Base-by-base conservation (phyloP, 768 basidiomycete species). In the Flagelloscypha sp. region DNA sequence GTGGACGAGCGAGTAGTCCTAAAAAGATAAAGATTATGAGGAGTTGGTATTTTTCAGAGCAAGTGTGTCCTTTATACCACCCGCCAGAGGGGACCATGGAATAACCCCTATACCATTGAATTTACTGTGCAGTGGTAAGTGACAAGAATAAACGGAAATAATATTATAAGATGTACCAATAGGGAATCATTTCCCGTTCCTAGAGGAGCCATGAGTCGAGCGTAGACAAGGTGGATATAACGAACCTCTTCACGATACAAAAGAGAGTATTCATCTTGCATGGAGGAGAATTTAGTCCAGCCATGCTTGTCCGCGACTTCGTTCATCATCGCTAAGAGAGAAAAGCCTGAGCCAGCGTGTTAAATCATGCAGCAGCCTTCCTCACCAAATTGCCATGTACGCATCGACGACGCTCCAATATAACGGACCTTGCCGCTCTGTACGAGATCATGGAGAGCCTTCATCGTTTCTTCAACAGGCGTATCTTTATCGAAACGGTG, bases 211-310 rank as follows among this genome's bases (percentile, higher is more conserved):
- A 8, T 8, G 8, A 35, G 21, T 35, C 36, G 25, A 27, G 45
- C 33, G 27, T 51, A 25, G 15, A 19, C 11, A 18, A 13, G 16
- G 19, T 8, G 27, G 3, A 6, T 18, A 8, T 4, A 24, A 35
- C 43, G 1, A 6, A 56, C 54, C 52, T 77, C 72, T 38, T 73
- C 67, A 21, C 74, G 60, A 45, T 78, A 78, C n/a, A 75, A 55
- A 5, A 74, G 50, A 22, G 61, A 70, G 43, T 76, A 67, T 38
- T 70, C 66, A 27, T 63, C 59, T 50, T 77, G 75, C 62, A 76
- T 73, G 37, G 70, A 67, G 33, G 72, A 58, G 42, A 77, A 76
- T 40, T 58, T 65, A 4, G 74, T 72, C 61, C 72, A 71, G 3
- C 63, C 62, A 11, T 69, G 48, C 38, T 53, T 54, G 22, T 55